Percentiles rank a stretch among this genome's conserved stretches.
These are phyloP conservation scores for Fraxinus platypoda DNA, from an alignment of 305 asterid genomes.

Conservation along the genomic window DNA sequence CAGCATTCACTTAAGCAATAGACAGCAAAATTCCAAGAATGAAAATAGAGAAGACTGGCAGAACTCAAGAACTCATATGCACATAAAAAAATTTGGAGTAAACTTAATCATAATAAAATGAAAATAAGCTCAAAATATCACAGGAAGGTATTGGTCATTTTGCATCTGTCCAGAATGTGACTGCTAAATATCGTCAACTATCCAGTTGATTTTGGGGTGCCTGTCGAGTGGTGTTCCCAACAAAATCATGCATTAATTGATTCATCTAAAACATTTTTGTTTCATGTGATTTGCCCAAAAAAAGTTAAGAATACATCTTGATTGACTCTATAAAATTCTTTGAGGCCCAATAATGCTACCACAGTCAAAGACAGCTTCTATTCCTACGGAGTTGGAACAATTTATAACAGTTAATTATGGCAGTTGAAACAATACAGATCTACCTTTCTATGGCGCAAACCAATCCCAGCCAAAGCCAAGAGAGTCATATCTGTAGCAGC, in stretches of 20 bases:
- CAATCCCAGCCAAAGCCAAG: slow-evolving; percentile 95
- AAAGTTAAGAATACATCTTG: background rate
- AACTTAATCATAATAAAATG: background rate
- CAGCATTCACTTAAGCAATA: background rate
- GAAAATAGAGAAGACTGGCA: background rate
- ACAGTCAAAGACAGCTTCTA: slow-evolving; percentile 13
- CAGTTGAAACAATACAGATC: slow-evolving; percentile 24
- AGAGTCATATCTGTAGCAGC: slow-evolving; percentile 97
- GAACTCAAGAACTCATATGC: background rate
- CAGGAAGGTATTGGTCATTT: slow-evolving; percentile 11
- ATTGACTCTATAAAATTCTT: slow-evolving; percentile 14
- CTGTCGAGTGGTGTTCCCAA: background rate
- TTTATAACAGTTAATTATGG: background rate
- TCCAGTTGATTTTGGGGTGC: slow-evolving; percentile 17
- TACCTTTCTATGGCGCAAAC: slow-evolving; percentile 82
- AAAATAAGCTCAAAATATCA: slow-evolving; percentile 16
- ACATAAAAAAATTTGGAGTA: background rate
- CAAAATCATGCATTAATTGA: slow-evolving; percentile 3
- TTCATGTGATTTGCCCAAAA: slow-evolving; percentile 3
- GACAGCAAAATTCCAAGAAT: background rate
- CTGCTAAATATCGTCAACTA: slow-evolving; percentile 13
- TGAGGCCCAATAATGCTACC: slow-evolving; percentile 7
- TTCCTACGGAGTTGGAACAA: slow-evolving; percentile 11
- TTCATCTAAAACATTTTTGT: slow-evolving; percentile 12
- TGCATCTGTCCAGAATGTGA: slow-evolving; percentile 11